Base-by-base conservation (phyloP, 2,329 filamentous ascomycete species). In the Mollisiaceae sp. region DNA sequence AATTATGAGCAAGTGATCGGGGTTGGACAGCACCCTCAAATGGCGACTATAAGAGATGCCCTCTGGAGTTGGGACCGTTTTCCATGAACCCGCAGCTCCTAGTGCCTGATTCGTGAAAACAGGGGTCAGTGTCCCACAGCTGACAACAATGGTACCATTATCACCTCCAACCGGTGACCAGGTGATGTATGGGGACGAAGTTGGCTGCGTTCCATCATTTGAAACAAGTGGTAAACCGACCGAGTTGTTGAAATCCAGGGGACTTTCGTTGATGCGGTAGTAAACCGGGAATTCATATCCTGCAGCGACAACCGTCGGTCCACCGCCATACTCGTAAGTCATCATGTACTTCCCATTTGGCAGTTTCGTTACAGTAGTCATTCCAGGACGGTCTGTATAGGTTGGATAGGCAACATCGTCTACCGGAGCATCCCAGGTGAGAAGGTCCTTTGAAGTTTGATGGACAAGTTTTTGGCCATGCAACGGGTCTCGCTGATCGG, bases 401-500 rank as follows among this genome's bases (percentile, higher is more conserved):
- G 80, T 82, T n/a, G 81, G 77, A 70, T 89, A 89, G 22, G 84
- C 79, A 45, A 89, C 88, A 72, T 92, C 88, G 66, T 89, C 81
- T 59, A 89, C 82, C 2, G 85, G 79, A 0, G 81, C 73, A 20
- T 82, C 82, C 89, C 89, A 92, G 18, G 75, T 84, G 65, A 79
- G 77, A 22, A 91, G 80, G 72, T 92, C 86, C 1, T 18, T 81
- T 80, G 76, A 91, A 6, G 69, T 70, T 50, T 68, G 65, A 75
- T 92, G 89, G 2, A 86, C 82, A 45, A 92, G 81, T 73, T 91
- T 90, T 77, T 92, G 89, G 20, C 89, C 89, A 72, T 91, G 81
- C 1, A 79, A 79, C 68, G 87, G 82, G 67, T 88, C 88, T 41
- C 89, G 84, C 74, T 92, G 90, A 75, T 92, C 90, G 1, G 89